Base-by-base conservation (phyloP, 2,329 filamentous ascomycete genomes). In the Metarhizium album region DNA sequence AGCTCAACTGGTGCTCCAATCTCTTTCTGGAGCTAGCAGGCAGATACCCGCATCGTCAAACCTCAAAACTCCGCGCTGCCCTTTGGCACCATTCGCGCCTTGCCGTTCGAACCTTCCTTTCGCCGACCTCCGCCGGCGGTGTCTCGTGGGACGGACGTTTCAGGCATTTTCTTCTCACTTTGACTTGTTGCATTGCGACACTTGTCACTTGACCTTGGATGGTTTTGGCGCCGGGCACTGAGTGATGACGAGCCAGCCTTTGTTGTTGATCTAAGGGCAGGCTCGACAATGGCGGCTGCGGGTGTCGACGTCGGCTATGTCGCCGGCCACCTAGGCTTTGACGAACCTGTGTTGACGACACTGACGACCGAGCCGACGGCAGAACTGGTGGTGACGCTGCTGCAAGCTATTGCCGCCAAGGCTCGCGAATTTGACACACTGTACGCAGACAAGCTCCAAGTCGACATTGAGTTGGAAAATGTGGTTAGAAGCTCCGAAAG, bases 381-480 rank as follows among this genome's bases (percentile, higher is more conserved):
- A 55, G 88, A 94, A 13, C 80, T 95, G 24, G 86, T 96, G 57
- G 77, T 79, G 52, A 74, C 79, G 42, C 75, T 98, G 48, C 77
- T 98, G 40, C 75, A 80, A 55, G 84, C 86, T 24, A 80, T 97
- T 49, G 79, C 84, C 23, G 72, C 74, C 29, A 95, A 93, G 67
- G 89, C 87, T 35, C 86, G 84, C 60, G 89, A 95, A 61, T 84
- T 81, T 60, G 89, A 95, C 64, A 79, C 83, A 38, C 71, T 95
- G 40, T 88, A 85, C 60, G 84, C 91, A 9, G 87, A 95, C 57
- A 97, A 96, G 70, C 77, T 96, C 43, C 84, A 88, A 58, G 74
- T 87, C 45, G 89, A 95, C 61, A 93, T 98, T 43, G 90, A 97
- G 72, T 79, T 97, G 7, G 93, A 98, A 67, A 93, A 89, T 67